Evolutionary conservation across 108 stramenopile species (phyloP).

Genomic region (Parietichytrium sp.): DNA sequence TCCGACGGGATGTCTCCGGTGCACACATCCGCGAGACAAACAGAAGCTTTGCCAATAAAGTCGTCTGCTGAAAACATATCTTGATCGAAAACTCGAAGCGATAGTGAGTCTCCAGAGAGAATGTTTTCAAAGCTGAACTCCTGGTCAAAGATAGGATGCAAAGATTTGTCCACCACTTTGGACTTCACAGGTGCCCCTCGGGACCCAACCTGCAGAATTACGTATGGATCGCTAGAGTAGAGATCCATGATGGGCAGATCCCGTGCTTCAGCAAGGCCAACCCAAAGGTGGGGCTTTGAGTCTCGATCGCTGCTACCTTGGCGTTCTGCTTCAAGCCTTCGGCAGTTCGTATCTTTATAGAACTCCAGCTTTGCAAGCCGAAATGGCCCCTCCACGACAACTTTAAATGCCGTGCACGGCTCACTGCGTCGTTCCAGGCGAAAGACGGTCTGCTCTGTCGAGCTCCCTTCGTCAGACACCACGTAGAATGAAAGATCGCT

Average conservation of each 20-base stretch:
- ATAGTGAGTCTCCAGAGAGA: neutral
- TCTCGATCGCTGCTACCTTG: no score
- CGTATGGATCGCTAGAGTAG: constrained; percentile 35
- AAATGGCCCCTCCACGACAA: neutral
- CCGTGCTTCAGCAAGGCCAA: neutral
- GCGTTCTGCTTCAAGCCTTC: neutral
- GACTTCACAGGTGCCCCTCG: no score
- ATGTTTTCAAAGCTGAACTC: constrained; percentile 22
- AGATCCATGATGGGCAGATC: constrained; percentile 34
- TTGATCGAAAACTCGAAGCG: neutral
- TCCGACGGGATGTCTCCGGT: neutral
- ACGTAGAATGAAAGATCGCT: no score
- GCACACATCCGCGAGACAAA: neutral
- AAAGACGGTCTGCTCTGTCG: no score
- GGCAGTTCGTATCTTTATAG: no score
- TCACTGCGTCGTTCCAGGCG: neutral
- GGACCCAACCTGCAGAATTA: neutral
- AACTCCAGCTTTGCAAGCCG: neutral
- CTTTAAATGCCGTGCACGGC: neutral
- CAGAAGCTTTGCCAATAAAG: neutral
- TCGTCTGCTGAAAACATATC: constrained; percentile 9
- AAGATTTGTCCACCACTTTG: neutral
- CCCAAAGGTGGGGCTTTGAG: neutral
- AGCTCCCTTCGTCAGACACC: no score
- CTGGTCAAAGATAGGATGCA: constrained; percentile 11